Evolutionary conservation across 345 rosid species (phyloP).

Genomic region (Aquilaria yunnanensis): DNA sequence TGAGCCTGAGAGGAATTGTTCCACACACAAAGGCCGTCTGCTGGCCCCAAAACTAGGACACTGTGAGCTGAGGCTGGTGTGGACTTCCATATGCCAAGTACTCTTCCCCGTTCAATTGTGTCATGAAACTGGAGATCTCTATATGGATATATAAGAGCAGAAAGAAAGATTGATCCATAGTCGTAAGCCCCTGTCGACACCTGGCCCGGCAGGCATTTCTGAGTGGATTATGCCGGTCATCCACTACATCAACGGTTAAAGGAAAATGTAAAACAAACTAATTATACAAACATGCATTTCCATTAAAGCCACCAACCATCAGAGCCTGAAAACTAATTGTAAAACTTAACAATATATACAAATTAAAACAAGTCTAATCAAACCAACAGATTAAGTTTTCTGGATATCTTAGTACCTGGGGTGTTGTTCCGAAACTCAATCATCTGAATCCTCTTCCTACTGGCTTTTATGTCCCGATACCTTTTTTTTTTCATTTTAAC

Average conservation of each 20-base stretch:
- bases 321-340: too few species aligned
- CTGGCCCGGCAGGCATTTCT: constrained; percentile 85
- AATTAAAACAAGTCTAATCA: too few species aligned
- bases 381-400: too few species aligned
- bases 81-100: constrained; percentile 35
- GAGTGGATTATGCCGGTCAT: constrained; percentile 95
- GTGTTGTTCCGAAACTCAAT: too few species aligned
- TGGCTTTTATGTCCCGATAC: too few species aligned
- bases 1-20: constrained; percentile 31
- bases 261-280: not conserved
- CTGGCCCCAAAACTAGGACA: constrained; percentile 50
- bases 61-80: constrained; percentile 36
- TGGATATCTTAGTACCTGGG: too few species aligned
- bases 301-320: too few species aligned
- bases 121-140: too few species aligned
- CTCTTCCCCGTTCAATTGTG: constrained; percentile 63
- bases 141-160: not conserved
- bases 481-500: too few species aligned
- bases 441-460: too few species aligned
- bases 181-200: constrained; percentile 61
- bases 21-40: constrained; percentile 66
- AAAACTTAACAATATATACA: too few species aligned
- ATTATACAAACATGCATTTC: too few species aligned
- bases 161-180: constrained; percentile 92
- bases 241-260: constrained; percentile 38